phyloP scores from a whole-genome alignment of 495 filamentous ascomycete species.

The Cryomyces antarcticus region DNA sequence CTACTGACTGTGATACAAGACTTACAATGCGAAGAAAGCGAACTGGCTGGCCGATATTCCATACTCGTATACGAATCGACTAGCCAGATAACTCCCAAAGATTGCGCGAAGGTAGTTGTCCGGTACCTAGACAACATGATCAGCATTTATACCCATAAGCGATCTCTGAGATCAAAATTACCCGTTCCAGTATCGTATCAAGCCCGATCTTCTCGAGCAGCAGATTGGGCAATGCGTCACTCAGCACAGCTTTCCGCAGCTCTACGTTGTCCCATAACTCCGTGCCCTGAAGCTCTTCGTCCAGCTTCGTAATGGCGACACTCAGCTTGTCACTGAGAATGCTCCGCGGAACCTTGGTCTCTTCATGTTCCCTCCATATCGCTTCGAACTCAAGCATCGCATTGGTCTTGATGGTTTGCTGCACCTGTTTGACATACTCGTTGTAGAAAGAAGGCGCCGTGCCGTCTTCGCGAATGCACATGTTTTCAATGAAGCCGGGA shows the following conservation, averaged over 20 bases:
- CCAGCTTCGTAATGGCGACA: slow-evolving; percentile 76
- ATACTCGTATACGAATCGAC: slow-evolving; percentile 86
- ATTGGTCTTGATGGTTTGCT: slow-evolving; percentile 72
- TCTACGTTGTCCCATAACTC: slow-evolving; percentile 73
- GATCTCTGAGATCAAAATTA: slow-evolving; percentile 19
- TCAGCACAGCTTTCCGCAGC: slow-evolving; percentile 57
- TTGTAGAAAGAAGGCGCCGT: slow-evolving; percentile 76
- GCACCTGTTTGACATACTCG: slow-evolving; percentile 79
- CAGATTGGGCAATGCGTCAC: slow-evolving; percentile 68
- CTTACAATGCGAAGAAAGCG: slow-evolving; percentile 96
- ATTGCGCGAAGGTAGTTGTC: slow-evolving; percentile 85
- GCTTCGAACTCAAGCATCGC: slow-evolving; percentile 90
- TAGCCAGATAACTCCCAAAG: slow-evolving; percentile 87
- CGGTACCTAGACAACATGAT: slow-evolving; percentile 39
- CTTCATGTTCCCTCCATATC: slow-evolving; percentile 83
- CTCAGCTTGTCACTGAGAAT: slow-evolving; percentile 77
- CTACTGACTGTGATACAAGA: slow-evolving; percentile 6
- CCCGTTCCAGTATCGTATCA: slow-evolving; percentile 62
- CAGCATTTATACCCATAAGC: neutral
- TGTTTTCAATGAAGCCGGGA: slow-evolving; percentile 65
- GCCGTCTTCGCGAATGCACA: slow-evolving; percentile 69
- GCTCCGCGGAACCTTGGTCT: slow-evolving; percentile 57
- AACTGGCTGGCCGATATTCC: slow-evolving; percentile 88
- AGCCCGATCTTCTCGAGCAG: slow-evolving; percentile 79
- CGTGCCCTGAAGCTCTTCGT: slow-evolving; percentile 85